Evolutionary conservation across 768 basidiomycete genomes (phyloP), one percentile per base, ranked within the genome.

Genomic region (Kwoniella mangroviensis): DNA sequence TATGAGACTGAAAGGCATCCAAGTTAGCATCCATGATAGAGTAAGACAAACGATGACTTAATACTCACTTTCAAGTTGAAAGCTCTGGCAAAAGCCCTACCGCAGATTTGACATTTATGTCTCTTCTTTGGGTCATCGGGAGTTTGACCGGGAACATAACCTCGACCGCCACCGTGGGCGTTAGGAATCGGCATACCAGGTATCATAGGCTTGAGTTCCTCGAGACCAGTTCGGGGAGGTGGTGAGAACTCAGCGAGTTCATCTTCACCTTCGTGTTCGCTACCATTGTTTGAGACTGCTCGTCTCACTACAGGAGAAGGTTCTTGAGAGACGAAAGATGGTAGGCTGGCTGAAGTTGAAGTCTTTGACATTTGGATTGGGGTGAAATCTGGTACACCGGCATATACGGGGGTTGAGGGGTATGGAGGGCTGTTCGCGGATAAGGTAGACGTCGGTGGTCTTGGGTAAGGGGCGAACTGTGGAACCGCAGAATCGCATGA

Each of bases 51-150:
- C n/a, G 24, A 41, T 10, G 24, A 26, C 11, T 28, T 6, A 61
- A 34, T 53, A 73, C 79, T 71, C 53, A 78, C 95, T 86, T 98
- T 98, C 68, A 98, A 84, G 78, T 98, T 98, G 84, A 92, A 97
- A 2, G 93, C 93, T 28, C 94, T 87, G 12, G 94, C 94, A 75
- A 98, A 98, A 1, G 91, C 95, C 91, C 82, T 76, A 62, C 82
- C 82, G 56, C 82, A 83, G 62, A 79, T 67, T 15, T 69, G 67
- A 65, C 82, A 83, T 74, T 80, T 81, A 73, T 83, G 82, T 42
- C 76, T 65, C 67, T 83, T 83, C 74, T 80, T 81, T 3, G 82
- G 82, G 63, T 83, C 82, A 28, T 81, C 79, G 2, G 82, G 82
- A 17, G 82, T 83, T 62, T 81, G 72, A 63, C 82, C 82, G 12